Conservation (phyloP, 805 yeast genomes). For the Candida piceae region DNA sequence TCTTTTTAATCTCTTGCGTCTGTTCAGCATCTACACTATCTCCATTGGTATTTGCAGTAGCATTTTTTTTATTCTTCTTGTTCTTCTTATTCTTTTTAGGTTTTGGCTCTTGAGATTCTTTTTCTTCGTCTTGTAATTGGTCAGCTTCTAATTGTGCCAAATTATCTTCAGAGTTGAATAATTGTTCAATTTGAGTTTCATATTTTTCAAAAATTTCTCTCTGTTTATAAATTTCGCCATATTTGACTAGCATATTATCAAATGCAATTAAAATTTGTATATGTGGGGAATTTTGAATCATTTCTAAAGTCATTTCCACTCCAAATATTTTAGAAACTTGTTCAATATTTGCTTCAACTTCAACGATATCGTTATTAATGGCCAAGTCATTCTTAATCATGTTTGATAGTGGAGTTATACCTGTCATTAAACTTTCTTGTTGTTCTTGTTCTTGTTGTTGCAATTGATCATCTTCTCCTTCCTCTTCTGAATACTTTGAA, state of each 20-base stretch:
- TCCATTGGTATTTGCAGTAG: too few species aligned
- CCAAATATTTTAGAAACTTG: constrained; percentile 22
- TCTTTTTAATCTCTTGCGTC: neutral
- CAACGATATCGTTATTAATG: neutral
- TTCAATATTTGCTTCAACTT: constrained; percentile 18
- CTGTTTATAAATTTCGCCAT: constrained; percentile 37
- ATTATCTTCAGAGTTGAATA: constrained; percentile 24
- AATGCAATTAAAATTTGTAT: constrained; percentile 47
- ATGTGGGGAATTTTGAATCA: constrained; percentile 22
- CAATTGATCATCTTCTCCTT: neutral
- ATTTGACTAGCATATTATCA: constrained; percentile 56
- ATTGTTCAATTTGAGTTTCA: constrained; percentile 20
- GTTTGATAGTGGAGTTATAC: constrained; percentile 1
- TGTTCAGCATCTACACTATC: too few species aligned
- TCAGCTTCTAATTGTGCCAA: constrained; percentile 9
- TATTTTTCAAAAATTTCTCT: constrained; percentile 26
- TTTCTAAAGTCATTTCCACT: constrained; percentile 1
- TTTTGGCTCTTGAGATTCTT: neutral
- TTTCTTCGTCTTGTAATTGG: neutral
- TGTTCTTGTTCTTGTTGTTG: neutral
- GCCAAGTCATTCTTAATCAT: constrained; percentile 22
- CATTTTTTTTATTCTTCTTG: constrained; percentile 2
- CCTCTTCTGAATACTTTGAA: too few species aligned
- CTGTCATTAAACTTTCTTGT: neutral
- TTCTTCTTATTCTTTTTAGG: neutral